Percentiles rank a stretch among this genome's conserved stretches.
Evolutionary conservation across 106 monocot genomes (phyloP).

Genomic region (Xerophyta viscosa): DNA sequence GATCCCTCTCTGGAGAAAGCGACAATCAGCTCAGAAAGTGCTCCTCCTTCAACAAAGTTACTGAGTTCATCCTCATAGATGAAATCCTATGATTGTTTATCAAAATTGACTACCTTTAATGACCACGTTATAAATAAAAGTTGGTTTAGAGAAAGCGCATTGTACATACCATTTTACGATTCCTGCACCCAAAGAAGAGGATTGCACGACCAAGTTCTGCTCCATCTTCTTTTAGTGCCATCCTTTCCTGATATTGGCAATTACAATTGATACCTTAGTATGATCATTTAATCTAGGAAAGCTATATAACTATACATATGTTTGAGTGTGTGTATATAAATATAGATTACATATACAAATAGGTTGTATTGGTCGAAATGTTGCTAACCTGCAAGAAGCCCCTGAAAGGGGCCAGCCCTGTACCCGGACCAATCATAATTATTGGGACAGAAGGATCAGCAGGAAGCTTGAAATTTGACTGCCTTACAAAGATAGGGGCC

Average conservation of each 20-base stretch:
- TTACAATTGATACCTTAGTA: no score
- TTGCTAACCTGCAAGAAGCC: conserved; percentile 75
- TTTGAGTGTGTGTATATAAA: no score
- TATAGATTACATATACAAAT: no score
- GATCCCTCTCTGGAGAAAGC: conserved; percentile 70
- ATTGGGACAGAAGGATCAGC: conserved; percentile 37
- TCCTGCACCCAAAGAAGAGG: conserved; percentile 56
- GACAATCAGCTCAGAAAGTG: conserved; percentile 56
- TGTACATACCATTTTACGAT: conserved; percentile 27
- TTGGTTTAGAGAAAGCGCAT: not conserved
- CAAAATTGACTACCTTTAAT: not conserved
- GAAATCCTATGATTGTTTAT: conserved; percentile 38
- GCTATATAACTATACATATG: no score
- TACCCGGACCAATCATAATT: conserved; percentile 64
- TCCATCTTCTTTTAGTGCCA: conserved; percentile 27
- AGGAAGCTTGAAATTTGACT: conserved; percentile 58
- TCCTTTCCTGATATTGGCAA: conserved; percentile 32
- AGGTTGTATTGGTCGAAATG: no score
- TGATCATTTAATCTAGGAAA: no score
- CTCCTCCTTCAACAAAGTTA: conserved; percentile 44
- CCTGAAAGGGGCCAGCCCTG: conserved; percentile 67
- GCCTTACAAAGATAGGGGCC: conserved; percentile 61
- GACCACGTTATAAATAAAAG: not conserved
- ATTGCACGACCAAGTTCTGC: conserved; percentile 32
- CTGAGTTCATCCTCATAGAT: conserved; percentile 69